Evolutionary conservation across 2,329 filamentous ascomycete species (phyloP).

Genomic region (Botrytis porri): DNA sequence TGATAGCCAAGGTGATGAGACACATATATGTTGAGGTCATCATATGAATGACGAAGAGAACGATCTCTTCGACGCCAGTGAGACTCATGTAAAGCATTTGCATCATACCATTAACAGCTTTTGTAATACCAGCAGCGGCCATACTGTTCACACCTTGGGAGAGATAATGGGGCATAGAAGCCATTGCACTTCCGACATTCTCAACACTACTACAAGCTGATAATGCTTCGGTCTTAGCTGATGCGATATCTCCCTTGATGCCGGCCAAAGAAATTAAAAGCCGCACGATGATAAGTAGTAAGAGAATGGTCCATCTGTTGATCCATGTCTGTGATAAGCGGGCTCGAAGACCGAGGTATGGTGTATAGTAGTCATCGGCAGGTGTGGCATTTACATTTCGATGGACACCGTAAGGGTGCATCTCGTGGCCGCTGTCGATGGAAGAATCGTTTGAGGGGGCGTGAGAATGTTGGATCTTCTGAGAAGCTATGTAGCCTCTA

Average conservation of each 20-base stretch:
- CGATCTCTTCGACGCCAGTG: conserved; percentile 79
- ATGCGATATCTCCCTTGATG: conserved; percentile 70
- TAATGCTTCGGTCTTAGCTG: conserved; percentile 77
- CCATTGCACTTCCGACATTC: conserved; percentile 89
- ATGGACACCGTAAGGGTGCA: conserved; percentile 31
- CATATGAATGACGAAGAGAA: conserved; percentile 90
- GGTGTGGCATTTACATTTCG: conserved; percentile 17
- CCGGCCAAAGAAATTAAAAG: conserved; percentile 72
- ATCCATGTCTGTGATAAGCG: conserved; percentile 95
- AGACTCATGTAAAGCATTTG: conserved; percentile 74
- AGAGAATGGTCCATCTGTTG: conserved; percentile 92
- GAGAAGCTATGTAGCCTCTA: conserved; percentile 32
- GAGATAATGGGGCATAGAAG: conserved; percentile 96
- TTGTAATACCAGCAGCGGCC: conserved; percentile 75
- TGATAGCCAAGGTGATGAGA: conserved; percentile 78
- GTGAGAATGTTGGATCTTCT: conserved; percentile 32
- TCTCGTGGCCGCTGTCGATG: conserved; percentile 35
- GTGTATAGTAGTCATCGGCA: conserved; percentile 70
- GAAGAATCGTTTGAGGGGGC: conserved; percentile 40
- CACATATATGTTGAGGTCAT: conserved; percentile 88
- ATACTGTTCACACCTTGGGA: conserved; percentile 84
- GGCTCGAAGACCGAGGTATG: conserved; percentile 86
- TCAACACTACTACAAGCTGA: conserved; percentile 90
- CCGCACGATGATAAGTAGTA: conserved; percentile 80
- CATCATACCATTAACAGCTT: conserved; percentile 76